phyloP scores from a whole-genome alignment of 768 basidiomycete species.

The Phanerochaete sordida region DNA sequence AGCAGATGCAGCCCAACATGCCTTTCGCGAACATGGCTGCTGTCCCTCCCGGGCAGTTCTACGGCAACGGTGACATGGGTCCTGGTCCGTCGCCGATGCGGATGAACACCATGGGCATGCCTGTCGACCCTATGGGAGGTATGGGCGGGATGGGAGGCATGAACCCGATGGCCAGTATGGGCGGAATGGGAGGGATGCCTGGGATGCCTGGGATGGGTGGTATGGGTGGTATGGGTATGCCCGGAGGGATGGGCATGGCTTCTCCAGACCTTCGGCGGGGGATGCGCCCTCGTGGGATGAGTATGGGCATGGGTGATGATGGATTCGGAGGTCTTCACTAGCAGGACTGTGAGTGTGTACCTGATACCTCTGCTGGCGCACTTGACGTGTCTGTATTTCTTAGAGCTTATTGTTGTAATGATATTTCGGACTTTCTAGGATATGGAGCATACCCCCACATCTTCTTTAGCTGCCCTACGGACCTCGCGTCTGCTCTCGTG shows the following conservation, averaged over 20 bases:
- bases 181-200: constrained; percentile 19
- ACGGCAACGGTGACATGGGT: constrained; percentile 27
- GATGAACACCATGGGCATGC: constrained; percentile 28
- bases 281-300: constrained; percentile 21
- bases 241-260: constrained; percentile 13
- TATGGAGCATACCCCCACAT: no score
- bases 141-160: constrained; percentile 15
- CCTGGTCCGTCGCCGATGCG: constrained; percentile 23
- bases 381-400: not conserved
- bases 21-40: constrained; percentile 22
- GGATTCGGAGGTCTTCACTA: constrained; percentile 23
- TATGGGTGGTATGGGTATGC: constrained; percentile 5
- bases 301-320: constrained; percentile 21
- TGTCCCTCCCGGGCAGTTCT: constrained; percentile 41
- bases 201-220: constrained; percentile 1
- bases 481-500: no score
- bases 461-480: no score
- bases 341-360: constrained; percentile 1
- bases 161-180: constrained; percentile 21
- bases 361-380: not conserved
- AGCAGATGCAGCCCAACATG: constrained; percentile 25
- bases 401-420: not conserved
- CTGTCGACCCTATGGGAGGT: constrained; percentile 14
- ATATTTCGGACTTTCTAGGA: not conserved
- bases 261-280: constrained; percentile 23